A percentile compares a stretch with the other conserved stretches of the same genome.
Evolutionary conservation across 108 stramenopile species (phyloP).

Genomic region (Cyclotella baltica): DNA sequence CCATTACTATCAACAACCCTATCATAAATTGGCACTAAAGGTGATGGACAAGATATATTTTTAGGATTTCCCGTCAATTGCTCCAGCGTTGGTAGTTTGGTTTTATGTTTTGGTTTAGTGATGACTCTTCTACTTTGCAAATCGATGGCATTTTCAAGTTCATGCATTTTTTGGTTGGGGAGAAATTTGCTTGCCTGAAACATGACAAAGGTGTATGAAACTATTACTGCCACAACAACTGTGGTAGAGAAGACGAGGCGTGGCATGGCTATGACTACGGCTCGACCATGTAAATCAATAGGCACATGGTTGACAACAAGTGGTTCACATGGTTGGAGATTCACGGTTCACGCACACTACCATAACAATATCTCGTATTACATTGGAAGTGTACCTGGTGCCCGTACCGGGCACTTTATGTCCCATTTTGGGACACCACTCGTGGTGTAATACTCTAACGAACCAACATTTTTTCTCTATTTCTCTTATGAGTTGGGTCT

Average conservation of each 20-base stretch:
- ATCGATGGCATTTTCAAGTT: background rate
- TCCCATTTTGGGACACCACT: too few relatives aligned
- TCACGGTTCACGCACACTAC: too few relatives aligned
- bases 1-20: background rate
- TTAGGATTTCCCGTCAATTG: slow-evolving; percentile 6
- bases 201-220: background rate
- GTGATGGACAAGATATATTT: slow-evolving; percentile 19
- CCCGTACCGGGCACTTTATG: too few relatives aligned
- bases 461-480: too few relatives aligned
- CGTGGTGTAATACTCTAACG: too few relatives aligned
- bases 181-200: background rate
- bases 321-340: too few relatives aligned
- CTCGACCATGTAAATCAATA: too few relatives aligned
- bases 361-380: too few relatives aligned
- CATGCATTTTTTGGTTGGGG: background rate
- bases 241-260: background rate
- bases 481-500: too few relatives aligned
- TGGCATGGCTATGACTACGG: background rate
- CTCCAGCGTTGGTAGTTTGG: background rate
- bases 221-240: too few relatives aligned
- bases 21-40: slow-evolving; percentile 28
- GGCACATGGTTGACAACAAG: too few relatives aligned
- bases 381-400: too few relatives aligned
- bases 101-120: background rate
- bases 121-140: background rate